phyloP scores from a whole-genome alignment of 176 grass and related monocot species.

The Triticum aestivum region IWGSC_CS_RefSeq_v2.1 NC_057814.1:620931109-620931608 shows the following conservation, averaged over 20 bases:
- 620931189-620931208: neutral
- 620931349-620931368: neutral
- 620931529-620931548: conserved; percentile 79
- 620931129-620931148: neutral
- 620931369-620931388: neutral
- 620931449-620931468: neutral
- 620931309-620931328: too few species aligned
- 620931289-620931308: neutral
- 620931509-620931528: conserved; percentile 13
- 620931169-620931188: conserved; percentile 10
- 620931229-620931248: neutral
- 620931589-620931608: conserved; percentile 82
- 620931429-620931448: neutral
- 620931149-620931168: conserved; percentile 6
- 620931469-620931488: neutral
- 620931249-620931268: neutral
- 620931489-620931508: neutral
- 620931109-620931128: neutral
- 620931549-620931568: conserved; percentile 98
- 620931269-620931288: conserved; percentile 4
- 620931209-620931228: neutral
- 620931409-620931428: neutral
- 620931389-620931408: neutral
- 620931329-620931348: too few species aligned
- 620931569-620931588: conserved; percentile 79